Base-by-base conservation (phyloP, 1,284 basidiomycete genomes). In the Ustilago loliicola region DNA sequence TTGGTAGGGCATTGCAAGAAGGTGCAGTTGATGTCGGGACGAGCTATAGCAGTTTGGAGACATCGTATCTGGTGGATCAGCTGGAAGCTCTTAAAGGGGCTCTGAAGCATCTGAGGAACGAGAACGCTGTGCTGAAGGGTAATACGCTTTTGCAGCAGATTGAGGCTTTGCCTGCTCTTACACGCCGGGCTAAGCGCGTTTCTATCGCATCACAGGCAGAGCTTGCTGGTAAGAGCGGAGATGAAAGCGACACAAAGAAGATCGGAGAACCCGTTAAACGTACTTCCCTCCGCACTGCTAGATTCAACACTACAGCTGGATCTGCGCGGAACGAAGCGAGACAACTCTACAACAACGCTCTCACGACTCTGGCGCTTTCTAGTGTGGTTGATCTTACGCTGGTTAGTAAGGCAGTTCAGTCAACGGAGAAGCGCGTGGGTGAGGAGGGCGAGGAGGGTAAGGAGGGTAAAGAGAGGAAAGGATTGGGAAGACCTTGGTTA, bases 121-220 rank as follows among this genome's bases (percentile, higher is more conserved):
- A 99, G 87, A 99, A 99, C 86, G 91, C 93, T 1, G 93, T 93
- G 85, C 91, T 99, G 86, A 96, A 94, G 85, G 93, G 94, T 2
- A 92, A 93, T 84, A 94, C 95, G 82, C 89, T 98, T 0, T 90
- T 96, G 75, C 90, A 90, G 64, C 93, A 95, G 80, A 91, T 98
- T 65, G 90, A 93, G 72, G 86, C 90, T 3, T 88, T 98, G 0
- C 93, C 87, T 9, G 25, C 52, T 2, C 70, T 82, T 4, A 54
- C 21, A 2, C 56, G 53, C 25, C 57, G n/a, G n/a, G n/a, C 45
- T 30, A 25, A 27, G 34, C 51, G 42, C 15, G 15, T 21, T 2
- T 23, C 25, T 36, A 30, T 10, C 17, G 27, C 10, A 3, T 0
- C 30, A 21, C 32, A 27, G 11, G 50, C 56, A 29, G 56, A 27